Evolutionary conservation across 306 rosid genomes (phyloP).

Genomic region (Betula pendula): DNA sequence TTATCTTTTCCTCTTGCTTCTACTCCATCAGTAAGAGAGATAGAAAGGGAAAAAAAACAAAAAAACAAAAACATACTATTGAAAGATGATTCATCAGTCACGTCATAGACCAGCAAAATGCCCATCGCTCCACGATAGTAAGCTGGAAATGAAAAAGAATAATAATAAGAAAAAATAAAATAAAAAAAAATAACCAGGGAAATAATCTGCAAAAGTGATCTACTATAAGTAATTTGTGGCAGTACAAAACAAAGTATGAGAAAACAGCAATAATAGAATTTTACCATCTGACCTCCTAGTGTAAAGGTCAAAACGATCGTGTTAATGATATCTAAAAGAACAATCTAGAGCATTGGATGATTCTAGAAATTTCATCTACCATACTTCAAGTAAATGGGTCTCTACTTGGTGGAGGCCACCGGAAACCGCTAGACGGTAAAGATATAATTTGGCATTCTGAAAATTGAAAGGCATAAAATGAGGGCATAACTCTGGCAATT

Average conservation of each 20-base stretch:
- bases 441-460: not conserved
- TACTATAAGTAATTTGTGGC: not conserved
- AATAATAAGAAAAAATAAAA: not conserved
- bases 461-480: not conserved
- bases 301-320: not conserved
- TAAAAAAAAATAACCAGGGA: not conserved
- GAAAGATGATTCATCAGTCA: constrained; percentile 92
- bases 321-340: not conserved
- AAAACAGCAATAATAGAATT: not conserved
- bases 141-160: constrained; percentile 50
- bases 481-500: not conserved
- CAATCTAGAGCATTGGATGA: not conserved
- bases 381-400: not conserved
- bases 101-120: constrained; percentile 89
- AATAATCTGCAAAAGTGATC: not conserved
- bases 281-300: not conserved
- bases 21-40: not conserved
- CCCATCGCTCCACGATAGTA: constrained; percentile 99
- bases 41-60: not conserved
- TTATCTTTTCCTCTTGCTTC: too few relatives aligned
- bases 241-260: not conserved
- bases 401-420: not conserved
- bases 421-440: not conserved
- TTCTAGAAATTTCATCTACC: not conserved
- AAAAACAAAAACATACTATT: constrained; percentile 86